These are phyloP conservation scores for Paraurostyla sp. DNA, from an alignment of 73 alveolate species.

Conservation along the genomic window DNA sequence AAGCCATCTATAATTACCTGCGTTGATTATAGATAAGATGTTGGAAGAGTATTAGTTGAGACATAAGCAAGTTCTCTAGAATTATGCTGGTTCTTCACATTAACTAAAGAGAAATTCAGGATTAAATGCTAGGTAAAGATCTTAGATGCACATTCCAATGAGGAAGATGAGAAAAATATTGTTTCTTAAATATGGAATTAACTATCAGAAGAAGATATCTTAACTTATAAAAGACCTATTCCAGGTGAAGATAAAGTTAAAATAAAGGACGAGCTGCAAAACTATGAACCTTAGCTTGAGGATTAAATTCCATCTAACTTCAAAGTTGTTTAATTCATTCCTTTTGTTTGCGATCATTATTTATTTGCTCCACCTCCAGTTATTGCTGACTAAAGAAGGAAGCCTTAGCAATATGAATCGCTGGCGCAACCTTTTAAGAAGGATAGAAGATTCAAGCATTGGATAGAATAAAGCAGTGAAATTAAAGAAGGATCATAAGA, in stretches of 20 bases:
- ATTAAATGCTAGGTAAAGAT: neutral
- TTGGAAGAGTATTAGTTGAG: neutral
- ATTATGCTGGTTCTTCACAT: constrained; percentile 35
- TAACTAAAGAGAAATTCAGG: constrained; percentile 41
- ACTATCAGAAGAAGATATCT: constrained; percentile 20
- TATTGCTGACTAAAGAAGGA: constrained; percentile 60
- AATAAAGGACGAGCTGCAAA: constrained; percentile 33
- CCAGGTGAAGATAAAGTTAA: constrained; percentile 21
- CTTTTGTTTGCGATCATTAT: constrained; percentile 39
- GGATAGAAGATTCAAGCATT: constrained; percentile 62
- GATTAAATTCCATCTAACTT: constrained; percentile 48
- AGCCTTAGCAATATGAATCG: constrained; percentile 56
- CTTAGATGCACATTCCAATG: neutral
- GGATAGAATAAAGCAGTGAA: neutral
- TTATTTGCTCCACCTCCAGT: constrained; percentile 63
- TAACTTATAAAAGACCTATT: constrained; percentile 23
- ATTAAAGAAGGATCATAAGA: too few relatives aligned
- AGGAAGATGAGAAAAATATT: neutral
- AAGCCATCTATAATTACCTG: constrained; percentile 5
- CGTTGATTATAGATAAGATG: constrained; percentile 31
- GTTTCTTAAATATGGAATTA: neutral
- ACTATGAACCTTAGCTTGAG: constrained; percentile 59
- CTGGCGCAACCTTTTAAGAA: constrained; percentile 55
- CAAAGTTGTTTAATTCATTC: neutral
- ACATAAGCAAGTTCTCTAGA: neutral